Base-by-base conservation (phyloP, 306 rosid genomes). In the Mimosa bimucronata region DNA sequence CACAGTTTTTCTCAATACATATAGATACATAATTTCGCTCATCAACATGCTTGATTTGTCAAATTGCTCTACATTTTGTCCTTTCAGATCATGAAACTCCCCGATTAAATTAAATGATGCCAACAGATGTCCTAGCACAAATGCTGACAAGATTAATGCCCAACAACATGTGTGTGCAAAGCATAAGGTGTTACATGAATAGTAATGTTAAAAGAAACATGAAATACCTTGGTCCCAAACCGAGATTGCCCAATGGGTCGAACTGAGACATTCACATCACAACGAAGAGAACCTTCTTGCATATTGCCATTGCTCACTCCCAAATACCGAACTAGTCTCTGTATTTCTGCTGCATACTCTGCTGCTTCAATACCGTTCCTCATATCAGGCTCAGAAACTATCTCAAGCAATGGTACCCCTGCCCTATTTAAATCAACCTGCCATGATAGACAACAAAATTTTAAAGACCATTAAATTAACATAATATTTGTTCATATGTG, bases 301-400 rank as follows among this genome's bases (percentile, higher is more conserved):
- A 92, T 92, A 82, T 95, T 92, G 73, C 98, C 98, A 83, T 95
- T 95, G 91, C 98, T 83, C 77, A 95, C 95, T 79, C 94, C 97
- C 87, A 95, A 87, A 88, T 95, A 95, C 81, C 94, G 79, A 81
- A 92, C 98, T 86, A 95, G 79, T 82, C 97, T 91, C 90, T 95
- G 98, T 53, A 94, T 2, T 76, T 95, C 98, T 66, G 97, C 94
- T 34, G 97, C 98, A 77, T 92, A 95, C 84, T 95, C 98, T 30
- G 98, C 92, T 77, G 98, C 98, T 85, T 95, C 98, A 79, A 91
- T 92, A 71, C 98, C 97, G 79, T 71, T 95, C 83, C 97, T 92
- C 98, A 95, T 91, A 83, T 95, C 97, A 74, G 98, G 98, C 86
- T 95, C 98, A 76, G 98, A 95, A 85, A 95, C 98, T 84, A 95